Conservation (phyloP, 441 rosid genomes). For the Populus trichocarpa region DNA sequence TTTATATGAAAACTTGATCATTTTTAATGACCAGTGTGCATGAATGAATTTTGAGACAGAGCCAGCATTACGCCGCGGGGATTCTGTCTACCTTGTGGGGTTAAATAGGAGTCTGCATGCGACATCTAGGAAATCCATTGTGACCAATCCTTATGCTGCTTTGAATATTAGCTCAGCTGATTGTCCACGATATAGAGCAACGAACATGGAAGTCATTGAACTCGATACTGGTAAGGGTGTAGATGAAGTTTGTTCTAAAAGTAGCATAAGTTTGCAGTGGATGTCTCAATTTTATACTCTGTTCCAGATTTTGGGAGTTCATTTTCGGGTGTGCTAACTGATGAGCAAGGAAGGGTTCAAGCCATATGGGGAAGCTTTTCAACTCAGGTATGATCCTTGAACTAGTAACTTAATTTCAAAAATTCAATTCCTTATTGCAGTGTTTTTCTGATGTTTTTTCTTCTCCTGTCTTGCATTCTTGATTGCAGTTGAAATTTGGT, state of each 20-base stretch:
- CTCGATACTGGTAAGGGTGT: conserved; percentile 74
- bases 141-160: conserved; percentile 88
- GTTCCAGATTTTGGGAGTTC: conserved; percentile 90
- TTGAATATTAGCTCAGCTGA: conserved; percentile 79
- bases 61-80: conserved; percentile 86
- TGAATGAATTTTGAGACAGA: conserved; percentile 41
- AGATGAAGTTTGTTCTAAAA: conserved; percentile 3
- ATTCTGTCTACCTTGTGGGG: conserved; percentile 88
- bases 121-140: conserved; percentile 89
- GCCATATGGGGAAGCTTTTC: conserved; percentile 99
- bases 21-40: not conserved
- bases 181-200: conserved; percentile 88
- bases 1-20: not conserved
- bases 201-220: conserved; percentile 97
- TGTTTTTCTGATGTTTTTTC: not conserved
- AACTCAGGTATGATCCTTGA: conserved; percentile 59
- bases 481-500: conserved; percentile 68
- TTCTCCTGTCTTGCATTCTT: conserved; percentile 3
- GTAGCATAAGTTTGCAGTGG: conserved; percentile 11
- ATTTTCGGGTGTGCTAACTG: conserved; percentile 86
- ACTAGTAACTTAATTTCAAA: conserved; percentile 17
- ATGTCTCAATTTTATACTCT: conserved; percentile 14
- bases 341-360: conserved; percentile 87
- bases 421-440: conserved; percentile 7
- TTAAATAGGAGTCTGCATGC: conserved; percentile 84